Conservation (phyloP, 495 filamentous ascomycete species). For the Rhypophila decipiens region DNA sequence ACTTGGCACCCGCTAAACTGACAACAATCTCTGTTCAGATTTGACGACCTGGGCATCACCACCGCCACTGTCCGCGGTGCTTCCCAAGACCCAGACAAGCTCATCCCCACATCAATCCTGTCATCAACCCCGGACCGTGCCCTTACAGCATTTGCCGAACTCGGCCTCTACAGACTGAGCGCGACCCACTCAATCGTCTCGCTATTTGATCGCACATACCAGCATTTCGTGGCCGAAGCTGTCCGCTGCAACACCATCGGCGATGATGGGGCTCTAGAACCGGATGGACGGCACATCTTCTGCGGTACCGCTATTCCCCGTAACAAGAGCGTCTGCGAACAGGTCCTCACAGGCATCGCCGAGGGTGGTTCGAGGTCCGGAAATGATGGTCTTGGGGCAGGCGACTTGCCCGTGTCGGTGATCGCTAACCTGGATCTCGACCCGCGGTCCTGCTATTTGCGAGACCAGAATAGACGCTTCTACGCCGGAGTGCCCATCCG, state of each 20-base stretch:
- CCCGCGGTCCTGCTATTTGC: constrained; percentile 38
- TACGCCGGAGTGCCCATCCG: constrained; percentile 63
- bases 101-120: constrained; percentile 13
- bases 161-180: constrained; percentile 49
- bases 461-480: constrained; percentile 44
- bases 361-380: constrained; percentile 11
- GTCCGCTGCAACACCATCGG: constrained; percentile 47
- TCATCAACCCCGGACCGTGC: constrained; percentile 46
- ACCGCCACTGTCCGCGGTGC: constrained; percentile 7
- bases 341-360: constrained; percentile 26
- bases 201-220: constrained; percentile 52
- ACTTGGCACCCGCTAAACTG: background rate
- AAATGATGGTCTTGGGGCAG: constrained; percentile 12
- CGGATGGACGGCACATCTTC: constrained; percentile 19
- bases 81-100: background rate
- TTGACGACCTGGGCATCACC: constrained; percentile 20
- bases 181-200: constrained; percentile 52
- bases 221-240: constrained; percentile 60
- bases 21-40: constrained; percentile 3
- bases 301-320: constrained; percentile 39
- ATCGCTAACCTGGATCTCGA: constrained; percentile 47
- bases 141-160: constrained; percentile 59
- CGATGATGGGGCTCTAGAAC: constrained; percentile 24
- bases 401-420: constrained; percentile 34
- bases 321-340: constrained; percentile 41